Percentiles rank a stretch among this genome's conserved stretches.
Evolutionary conservation across 371 early-diverging fungal species (phyloP).

Genomic region (Mortierella sp.): DNA sequence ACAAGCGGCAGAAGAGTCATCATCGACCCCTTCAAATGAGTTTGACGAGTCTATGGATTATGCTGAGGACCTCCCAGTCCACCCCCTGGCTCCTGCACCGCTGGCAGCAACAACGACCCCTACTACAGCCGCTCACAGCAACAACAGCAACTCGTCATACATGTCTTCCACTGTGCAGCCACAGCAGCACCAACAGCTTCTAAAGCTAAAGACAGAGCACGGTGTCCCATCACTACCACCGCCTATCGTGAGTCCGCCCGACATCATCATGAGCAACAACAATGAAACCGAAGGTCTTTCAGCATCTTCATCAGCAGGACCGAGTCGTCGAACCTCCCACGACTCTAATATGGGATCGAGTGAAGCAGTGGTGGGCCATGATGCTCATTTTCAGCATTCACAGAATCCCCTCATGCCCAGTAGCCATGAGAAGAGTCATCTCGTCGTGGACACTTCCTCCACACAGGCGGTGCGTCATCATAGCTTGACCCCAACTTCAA

Average conservation of each 20-base stretch:
- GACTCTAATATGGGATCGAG: slow-evolving; percentile 13
- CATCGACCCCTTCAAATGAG: slow-evolving; percentile 1
- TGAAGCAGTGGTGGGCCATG: slow-evolving; percentile 1
- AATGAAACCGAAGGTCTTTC: neutral
- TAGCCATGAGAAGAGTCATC: neutral
- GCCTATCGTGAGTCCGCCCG: slow-evolving; percentile 7
- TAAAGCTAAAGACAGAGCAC: slow-evolving; percentile 40
- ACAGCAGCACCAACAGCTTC: slow-evolving; percentile 43
- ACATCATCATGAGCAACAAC: slow-evolving; percentile 15
- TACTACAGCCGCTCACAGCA: neutral
- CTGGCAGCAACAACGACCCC: slow-evolving; percentile 6
- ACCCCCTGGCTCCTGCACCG: slow-evolving; percentile 24
- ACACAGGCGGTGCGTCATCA: neutral
- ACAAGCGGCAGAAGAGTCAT: neutral
- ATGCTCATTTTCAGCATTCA: neutral
- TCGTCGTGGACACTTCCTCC: slow-evolving; percentile 29
- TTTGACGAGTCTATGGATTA: slow-evolving; percentile 30
- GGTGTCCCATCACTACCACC: slow-evolving; percentile 14
- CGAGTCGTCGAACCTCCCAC: slow-evolving; percentile 16
- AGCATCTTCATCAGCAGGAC: neutral
- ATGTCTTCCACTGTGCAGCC: slow-evolving; percentile 16
- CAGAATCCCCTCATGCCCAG: neutral
- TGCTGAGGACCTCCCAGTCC: slow-evolving; percentile 23
- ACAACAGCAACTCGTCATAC: neutral
- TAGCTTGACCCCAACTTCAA: neutral